Evolutionary conservation across 2,329 filamentous ascomycete species (phyloP), one percentile per base, ranked within the genome.

Genomic region (Myriosclerotinia duriaeana): DNA sequence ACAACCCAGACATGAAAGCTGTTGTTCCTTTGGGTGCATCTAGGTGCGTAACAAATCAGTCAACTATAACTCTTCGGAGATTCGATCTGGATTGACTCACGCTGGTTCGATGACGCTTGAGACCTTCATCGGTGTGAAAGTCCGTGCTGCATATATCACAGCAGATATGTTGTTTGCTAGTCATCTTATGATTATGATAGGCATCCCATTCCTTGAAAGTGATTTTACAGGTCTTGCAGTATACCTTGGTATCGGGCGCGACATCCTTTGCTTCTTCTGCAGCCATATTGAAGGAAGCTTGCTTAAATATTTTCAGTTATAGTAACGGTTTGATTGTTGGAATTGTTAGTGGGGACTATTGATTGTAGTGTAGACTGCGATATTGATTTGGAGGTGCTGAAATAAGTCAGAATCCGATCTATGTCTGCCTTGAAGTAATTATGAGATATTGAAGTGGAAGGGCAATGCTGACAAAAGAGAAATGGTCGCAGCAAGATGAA

Each of bases 11-110:
- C 65, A 66, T 15, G 30, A 14, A 12, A 66, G 48, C 26, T 63
- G 30, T 63, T 66, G 65, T 22, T 64, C 65, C 17, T 62, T 34
- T 63, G 65, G 50, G 34, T 66, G 65, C 22, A 55, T 50, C 65
- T 66, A 17, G n/a, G 11, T 58, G 30, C 11, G 12, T 14, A 20
- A 59, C 17, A 20, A 9, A 42, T 40, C n/a, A 58, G 46, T 17
- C 36, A 44, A 42, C 36, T 5, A 53, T 17, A 20, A 12, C 11
- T 14, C 40, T n/a, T 40, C 15, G 46, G 22, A 34, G 14, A 7
- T 5, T 40, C 34, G 7, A 40, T 50, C 9, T 4, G 5, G 50
- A 50, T 38, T 17, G 36, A 44, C 65, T 40, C 64, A 64, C 65
- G 20, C 64, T 30, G 20, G 52, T 38, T 55, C 52, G 65, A 42